Conservation (phyloP, 495 filamentous ascomycete species). For the Penicillium riverlandense region DNA sequence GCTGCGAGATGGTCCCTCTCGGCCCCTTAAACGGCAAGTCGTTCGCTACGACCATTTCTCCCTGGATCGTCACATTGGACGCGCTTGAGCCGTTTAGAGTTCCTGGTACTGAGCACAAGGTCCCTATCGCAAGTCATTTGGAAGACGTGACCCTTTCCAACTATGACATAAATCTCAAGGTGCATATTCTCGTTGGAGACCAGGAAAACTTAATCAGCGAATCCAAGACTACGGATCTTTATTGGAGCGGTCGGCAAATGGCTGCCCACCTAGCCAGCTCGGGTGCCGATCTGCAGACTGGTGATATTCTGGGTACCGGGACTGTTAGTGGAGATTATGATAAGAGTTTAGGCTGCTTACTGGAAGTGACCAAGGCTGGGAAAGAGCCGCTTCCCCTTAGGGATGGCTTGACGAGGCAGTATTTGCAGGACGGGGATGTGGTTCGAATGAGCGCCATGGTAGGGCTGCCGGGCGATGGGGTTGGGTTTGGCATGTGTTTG, state of each 20-base stretch:
- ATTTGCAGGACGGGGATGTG: constrained; percentile 71
- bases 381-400: constrained; percentile 52
- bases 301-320: constrained; percentile 75
- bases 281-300: constrained; percentile 66
- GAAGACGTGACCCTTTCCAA: constrained; percentile 49
- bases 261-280: constrained; percentile 71
- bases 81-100: constrained; percentile 58
- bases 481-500: constrained; percentile 50
- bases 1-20: constrained; percentile 27
- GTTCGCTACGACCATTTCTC: constrained; percentile 71
- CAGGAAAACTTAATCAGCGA: constrained; percentile 49
- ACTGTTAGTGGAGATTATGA: constrained; percentile 65
- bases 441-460: constrained; percentile 59
- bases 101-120: constrained; percentile 47
- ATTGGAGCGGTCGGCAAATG: constrained; percentile 86
- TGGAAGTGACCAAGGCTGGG: constrained; percentile 62
- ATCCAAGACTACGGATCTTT: constrained; percentile 55
- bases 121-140: constrained; percentile 53
- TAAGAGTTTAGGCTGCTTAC: constrained; percentile 55
- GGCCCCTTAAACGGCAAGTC: constrained; percentile 58
- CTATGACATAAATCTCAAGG: constrained; percentile 61
- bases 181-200: constrained; percentile 54
- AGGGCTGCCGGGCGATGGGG: constrained; percentile 51
- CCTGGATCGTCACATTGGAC: constrained; percentile 77
- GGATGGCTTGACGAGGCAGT: constrained; percentile 52